A percentile compares a stretch with the other conserved stretches of the same genome.
phyloP scores from a whole-genome alignment of 192 early-diverging fungal species.

The Backusella westeae region DNA sequence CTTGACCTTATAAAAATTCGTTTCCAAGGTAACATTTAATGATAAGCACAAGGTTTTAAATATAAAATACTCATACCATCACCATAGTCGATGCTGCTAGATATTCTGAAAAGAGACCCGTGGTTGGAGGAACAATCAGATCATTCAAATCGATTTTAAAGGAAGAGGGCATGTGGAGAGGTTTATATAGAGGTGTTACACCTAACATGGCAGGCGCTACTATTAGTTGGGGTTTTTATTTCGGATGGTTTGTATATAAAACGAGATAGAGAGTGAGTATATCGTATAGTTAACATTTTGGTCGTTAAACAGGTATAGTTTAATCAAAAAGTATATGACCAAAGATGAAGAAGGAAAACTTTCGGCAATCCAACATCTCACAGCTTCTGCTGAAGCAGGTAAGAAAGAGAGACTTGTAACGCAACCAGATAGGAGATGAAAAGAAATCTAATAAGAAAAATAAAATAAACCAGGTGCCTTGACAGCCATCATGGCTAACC shows the following conservation, averaged over 20 bases:
- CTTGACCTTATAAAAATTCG: slow-evolving; percentile 94
- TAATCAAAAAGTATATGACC: slow-evolving; percentile 66
- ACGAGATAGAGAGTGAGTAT: not conserved
- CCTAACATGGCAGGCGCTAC: slow-evolving; percentile 91
- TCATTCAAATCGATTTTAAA: slow-evolving; percentile 57
- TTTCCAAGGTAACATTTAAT: slow-evolving; percentile 63
- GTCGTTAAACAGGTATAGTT: slow-evolving; percentile 44
- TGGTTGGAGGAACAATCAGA: slow-evolving; percentile 65
- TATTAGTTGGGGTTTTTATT: slow-evolving; percentile 96
- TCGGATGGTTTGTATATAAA: slow-evolving; percentile 72
- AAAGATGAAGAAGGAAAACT: slow-evolving; percentile 52
- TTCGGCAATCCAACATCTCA: slow-evolving; percentile 74
- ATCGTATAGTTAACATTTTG: not conserved
- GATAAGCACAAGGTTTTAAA: not conserved
- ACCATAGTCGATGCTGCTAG: slow-evolving; percentile 49
- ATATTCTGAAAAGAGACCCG: slow-evolving; percentile 37
- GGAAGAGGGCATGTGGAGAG: slow-evolving; percentile 60
- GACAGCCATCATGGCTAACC: slow-evolving; percentile 73
- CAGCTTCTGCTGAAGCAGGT: slow-evolving; percentile 78
- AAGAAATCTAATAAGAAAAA: too few relatives aligned
- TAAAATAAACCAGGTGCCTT: slow-evolving; percentile 44
- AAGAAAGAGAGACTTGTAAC: not conserved
- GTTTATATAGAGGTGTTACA: slow-evolving; percentile 87
- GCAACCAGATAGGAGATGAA: not conserved
- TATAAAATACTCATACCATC: not conserved